Evolutionary conservation across 139 green algal species (phyloP), one percentile per base, ranked within the genome.

Genomic region (Auxenochlorella pyrenoidosa): DNA sequence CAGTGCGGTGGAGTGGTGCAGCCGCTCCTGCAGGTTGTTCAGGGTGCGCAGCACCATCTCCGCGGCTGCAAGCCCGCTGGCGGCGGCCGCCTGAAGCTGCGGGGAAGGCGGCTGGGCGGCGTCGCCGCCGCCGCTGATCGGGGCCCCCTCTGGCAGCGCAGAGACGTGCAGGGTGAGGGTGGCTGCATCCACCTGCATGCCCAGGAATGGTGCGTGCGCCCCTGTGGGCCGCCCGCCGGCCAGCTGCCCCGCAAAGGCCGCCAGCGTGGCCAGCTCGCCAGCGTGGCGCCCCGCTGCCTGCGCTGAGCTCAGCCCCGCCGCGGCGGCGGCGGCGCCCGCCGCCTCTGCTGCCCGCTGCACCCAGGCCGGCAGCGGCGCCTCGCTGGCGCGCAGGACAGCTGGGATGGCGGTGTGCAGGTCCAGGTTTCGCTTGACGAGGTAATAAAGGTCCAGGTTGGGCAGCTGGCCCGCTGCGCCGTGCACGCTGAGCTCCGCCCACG

Each of bases 1-100:
- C 54, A 97, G 90, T 40, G 94, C 94, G 82, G 92, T 93, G 72
- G 92, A 95, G 91, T 98, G 96, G 87, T 98, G 95, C 60, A 98
- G 92, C 22, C 91, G 90, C 91, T 98, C 96, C n/a, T 94, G 81
- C 68, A 98, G 89, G 86, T 95, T 96, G 89, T 95, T 98, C 38
- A 93, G 91, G 21, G 82, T 86, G n/a, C 82, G 82, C 66, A 78
- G 66, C 43, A 47, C 47, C 66, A 78, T 44, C n/a, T 79, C 66
- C 18, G n/a, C 32, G 12, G 82, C 66, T 1, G 43, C 36, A 18
- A 86, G 66, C 32, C 19, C 44, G 34, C 8, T 47, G 19, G 32
- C 30, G 6, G 82, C 66, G 2, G 80, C 80, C 10, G 40, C 40
- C 16, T 63, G 40, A 28, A 71, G 59, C 28, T 47, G 63, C 3